Conservation (phyloP, 1,139 yeast genomes). For the Pneumocystis jirovecii region DNA sequence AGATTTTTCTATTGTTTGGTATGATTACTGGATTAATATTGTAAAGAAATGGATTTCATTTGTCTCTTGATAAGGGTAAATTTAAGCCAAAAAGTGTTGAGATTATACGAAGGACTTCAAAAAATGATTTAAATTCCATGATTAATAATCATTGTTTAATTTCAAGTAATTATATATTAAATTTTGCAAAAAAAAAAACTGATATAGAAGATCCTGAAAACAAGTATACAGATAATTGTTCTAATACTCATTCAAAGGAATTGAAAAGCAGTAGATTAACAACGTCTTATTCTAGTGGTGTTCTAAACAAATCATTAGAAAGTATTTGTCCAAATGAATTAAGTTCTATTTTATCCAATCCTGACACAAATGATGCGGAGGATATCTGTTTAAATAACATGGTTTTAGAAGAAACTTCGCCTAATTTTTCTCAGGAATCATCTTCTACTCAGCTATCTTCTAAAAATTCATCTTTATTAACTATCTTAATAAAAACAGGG, state of each 20-base stretch:
- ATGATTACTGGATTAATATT: neutral
- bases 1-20: neutral
- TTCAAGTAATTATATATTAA: neutral
- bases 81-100: neutral
- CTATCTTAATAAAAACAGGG: conserved; percentile 14
- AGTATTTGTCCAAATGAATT: neutral
- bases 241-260: neutral
- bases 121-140: neutral
- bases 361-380: neutral
- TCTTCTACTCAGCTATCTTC: neutral
- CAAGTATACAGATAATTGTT: neutral
- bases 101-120: neutral
- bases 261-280: neutral
- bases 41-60: neutral
- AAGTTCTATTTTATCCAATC: neutral
- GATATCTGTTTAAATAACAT: neutral
- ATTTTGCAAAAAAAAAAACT: neutral
- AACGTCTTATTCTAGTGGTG: neutral
- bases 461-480: conserved; percentile 7
- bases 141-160: neutral
- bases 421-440: neutral
- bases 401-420: neutral
- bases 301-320: neutral
- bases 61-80: neutral
- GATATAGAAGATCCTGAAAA: neutral